Conservation (phyloP, 1,139 yeast species). For the Sugiyamaella castrensis region DNA sequence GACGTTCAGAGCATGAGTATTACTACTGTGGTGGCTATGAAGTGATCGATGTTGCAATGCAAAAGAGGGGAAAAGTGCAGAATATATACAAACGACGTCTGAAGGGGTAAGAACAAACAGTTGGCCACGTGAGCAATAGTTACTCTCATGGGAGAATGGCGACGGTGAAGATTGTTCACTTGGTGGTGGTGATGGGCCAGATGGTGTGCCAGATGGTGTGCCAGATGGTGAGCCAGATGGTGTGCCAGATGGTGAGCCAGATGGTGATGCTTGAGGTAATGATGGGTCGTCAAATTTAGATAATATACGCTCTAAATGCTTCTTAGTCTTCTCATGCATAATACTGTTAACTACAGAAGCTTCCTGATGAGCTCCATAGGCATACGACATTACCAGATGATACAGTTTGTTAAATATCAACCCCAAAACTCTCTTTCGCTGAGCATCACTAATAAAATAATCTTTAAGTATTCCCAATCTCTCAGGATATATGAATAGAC, state of each 20-base stretch:
- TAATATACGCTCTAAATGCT: constrained; percentile 15
- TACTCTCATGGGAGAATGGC: constrained; percentile 9
- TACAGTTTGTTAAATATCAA: constrained; percentile 25
- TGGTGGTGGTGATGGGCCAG: too few relatives aligned
- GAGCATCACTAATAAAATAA: constrained; percentile 27
- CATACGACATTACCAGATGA: constrained; percentile 19
- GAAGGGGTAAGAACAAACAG: constrained; percentile 35
- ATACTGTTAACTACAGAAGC: constrained; percentile 12
- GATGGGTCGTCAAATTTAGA: constrained; percentile 8
- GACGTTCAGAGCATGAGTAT: constrained; percentile 5
- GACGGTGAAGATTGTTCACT: background rate
- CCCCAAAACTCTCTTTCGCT: constrained; percentile 27
- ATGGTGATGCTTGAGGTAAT: too few relatives aligned
- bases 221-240: too few relatives aligned
- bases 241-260: too few relatives aligned
- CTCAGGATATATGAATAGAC: constrained; percentile 28
- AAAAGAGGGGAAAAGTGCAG: constrained; percentile 32
- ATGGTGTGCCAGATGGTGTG: too few relatives aligned
- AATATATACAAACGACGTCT: constrained; percentile 33
- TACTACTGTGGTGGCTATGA: constrained; percentile 1
- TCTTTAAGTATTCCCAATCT: constrained; percentile 28
- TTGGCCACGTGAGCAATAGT: constrained; percentile 28
- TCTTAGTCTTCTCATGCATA: constrained; percentile 14
- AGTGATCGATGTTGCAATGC: constrained; percentile 18
- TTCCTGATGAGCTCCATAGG: constrained; percentile 20